These are phyloP conservation scores for Suhomyces anneliseae DNA, from an alignment of 1,139 yeast genomes.

Conservation along the genomic window DNA sequence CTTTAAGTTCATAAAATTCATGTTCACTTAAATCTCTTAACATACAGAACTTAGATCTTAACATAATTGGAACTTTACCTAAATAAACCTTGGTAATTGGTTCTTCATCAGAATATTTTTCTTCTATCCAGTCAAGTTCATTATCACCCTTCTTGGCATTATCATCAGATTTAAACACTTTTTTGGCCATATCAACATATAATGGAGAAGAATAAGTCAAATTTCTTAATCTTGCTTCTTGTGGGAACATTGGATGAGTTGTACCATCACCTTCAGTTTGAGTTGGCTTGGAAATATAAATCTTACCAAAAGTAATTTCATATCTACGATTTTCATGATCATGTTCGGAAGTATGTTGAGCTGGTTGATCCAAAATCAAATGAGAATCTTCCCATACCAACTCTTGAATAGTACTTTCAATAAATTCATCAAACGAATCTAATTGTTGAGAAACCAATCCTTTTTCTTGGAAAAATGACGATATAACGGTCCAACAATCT, in stretches of 20 bases:
- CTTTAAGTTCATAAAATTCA: conserved; percentile 92
- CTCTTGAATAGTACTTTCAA: conserved; percentile 94
- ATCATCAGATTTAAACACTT: conserved; percentile 76
- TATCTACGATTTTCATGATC: conserved; percentile 90
- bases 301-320: conserved; percentile 95
- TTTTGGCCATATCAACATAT: conserved; percentile 93
- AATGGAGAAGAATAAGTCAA: conserved; percentile 94
- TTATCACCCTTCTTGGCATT: conserved; percentile 50
- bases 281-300: conserved; percentile 93
- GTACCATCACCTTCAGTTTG: conserved; percentile 99
- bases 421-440: conserved; percentile 97
- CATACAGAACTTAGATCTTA: conserved; percentile 94
- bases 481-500: conserved; percentile 98
- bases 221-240: conserved; percentile 94
- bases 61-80: conserved; percentile 98
- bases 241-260: conserved; percentile 97
- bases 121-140: conserved; percentile 73
- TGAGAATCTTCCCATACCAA: conserved; percentile 95
- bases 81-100: conserved; percentile 74
- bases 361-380: conserved; percentile 93
- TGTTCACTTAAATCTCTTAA: conserved; percentile 90
- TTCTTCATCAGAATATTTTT: conserved; percentile 55
- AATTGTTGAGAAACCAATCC: conserved; percentile 97
- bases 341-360: conserved; percentile 90
- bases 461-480: conserved; percentile 92